Percentiles rank a stretch among this genome's conserved stretches.
phyloP scores from a whole-genome alignment of 1,139 yeast genomes.

The Tardiomyces depauwii region DNA sequence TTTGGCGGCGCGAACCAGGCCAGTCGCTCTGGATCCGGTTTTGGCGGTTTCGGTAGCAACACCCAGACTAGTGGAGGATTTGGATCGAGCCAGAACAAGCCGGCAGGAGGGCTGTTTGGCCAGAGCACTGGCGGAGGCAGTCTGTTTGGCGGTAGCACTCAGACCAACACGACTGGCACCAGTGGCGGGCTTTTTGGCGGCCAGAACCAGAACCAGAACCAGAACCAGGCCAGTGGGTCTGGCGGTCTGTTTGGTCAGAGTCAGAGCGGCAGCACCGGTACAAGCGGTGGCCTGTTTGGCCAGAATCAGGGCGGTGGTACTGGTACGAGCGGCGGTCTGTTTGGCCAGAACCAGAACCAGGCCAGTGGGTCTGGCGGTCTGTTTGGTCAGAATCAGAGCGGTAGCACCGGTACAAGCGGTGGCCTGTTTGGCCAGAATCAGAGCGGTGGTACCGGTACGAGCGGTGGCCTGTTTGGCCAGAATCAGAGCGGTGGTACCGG shows the following conservation, averaged over 20 bases:
- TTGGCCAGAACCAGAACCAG: not conserved
- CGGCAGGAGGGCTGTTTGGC: constrained; percentile 2
- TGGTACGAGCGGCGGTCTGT: not conserved
- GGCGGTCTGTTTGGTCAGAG: not conserved
- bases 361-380: constrained; percentile 4
- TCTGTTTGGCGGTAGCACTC: constrained; percentile 6
- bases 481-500: constrained; percentile 8
- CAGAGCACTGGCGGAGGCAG: constrained; percentile 14
- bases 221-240: constrained; percentile 1
- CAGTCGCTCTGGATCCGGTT: no score
- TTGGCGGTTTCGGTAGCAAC: no score
- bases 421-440: constrained; percentile 1
- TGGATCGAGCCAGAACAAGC: constrained; percentile 3
- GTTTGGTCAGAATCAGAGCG: constrained; percentile 9
- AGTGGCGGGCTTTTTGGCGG: constrained; percentile 5
- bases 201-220: no score
- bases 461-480: constrained; percentile 11
- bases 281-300: constrained; percentile 5
- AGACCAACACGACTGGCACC: constrained; percentile 5
- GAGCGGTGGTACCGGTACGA: constrained; percentile 5
- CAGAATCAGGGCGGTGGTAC: constrained; percentile 4
- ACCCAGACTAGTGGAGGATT: not conserved
- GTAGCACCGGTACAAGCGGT: constrained; percentile 8
- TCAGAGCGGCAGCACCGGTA: constrained; percentile 8
- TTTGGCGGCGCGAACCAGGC: no score